Evolutionary conservation across 2,329 filamentous ascomycete genomes (phyloP).

Genomic region (Pseudopithomyces chartarum): DNA sequence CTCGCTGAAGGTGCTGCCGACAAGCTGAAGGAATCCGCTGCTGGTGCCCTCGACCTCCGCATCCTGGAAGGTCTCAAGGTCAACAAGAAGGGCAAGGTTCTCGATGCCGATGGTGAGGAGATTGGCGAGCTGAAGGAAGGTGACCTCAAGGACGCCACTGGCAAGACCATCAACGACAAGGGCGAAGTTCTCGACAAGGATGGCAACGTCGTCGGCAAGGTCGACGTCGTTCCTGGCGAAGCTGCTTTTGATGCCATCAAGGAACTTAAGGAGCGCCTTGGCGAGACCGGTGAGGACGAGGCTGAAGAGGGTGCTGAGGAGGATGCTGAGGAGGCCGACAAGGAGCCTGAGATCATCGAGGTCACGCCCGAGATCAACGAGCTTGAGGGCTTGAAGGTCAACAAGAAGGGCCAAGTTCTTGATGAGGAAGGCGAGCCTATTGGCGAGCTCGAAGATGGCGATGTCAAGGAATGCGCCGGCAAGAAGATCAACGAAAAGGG

Average conservation of each 20-base stretch:
- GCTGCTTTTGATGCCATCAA: conserved; percentile 57
- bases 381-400: conserved; percentile 61
- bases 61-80: conserved; percentile 60
- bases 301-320: conserved; percentile 28
- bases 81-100: conserved; percentile 62
- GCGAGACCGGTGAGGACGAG: conserved; percentile 39
- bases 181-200: conserved; percentile 58
- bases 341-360: too few species aligned
- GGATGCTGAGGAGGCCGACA: conserved; percentile 46
- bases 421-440: conserved; percentile 60
- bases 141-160: conserved; percentile 49
- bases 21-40: conserved; percentile 49
- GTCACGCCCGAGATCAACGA: conserved; percentile 10
- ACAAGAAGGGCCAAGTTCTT: conserved; percentile 61
- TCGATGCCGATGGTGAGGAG: conserved; percentile 57
- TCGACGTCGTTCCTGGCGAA: conserved; percentile 55
- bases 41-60: conserved; percentile 50
- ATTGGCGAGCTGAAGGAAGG: conserved; percentile 57
- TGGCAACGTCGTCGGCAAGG: conserved; percentile 56
- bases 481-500: conserved; percentile 69
- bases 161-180: conserved; percentile 57
- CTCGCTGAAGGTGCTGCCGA: conserved; percentile 56
- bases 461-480: conserved; percentile 65
- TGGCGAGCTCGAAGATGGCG: conserved; percentile 61
- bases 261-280: conserved; percentile 51